Percentiles rank a stretch among this genome's conserved stretches.
These are phyloP conservation scores for Neurospora hispaniola DNA, from an alignment of 495 filamentous ascomycete genomes.

Conservation along the genomic window DNA sequence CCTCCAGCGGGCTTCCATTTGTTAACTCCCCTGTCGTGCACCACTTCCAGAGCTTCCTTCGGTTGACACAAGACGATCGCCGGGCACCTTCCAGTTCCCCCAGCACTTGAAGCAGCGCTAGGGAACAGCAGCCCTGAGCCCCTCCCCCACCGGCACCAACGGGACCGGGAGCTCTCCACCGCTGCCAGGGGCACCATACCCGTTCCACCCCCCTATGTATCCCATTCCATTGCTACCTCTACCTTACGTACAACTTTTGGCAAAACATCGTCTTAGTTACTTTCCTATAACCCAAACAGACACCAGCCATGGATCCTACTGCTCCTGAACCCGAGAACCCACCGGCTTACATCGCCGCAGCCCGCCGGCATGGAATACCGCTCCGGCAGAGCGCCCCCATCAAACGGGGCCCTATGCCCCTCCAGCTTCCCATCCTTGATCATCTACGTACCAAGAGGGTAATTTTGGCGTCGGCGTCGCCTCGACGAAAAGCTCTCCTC, in stretches of 20 bases:
- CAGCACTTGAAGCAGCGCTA: not conserved
- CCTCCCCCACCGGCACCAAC: not conserved
- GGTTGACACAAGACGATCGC: not conserved
- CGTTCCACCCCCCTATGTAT: not conserved
- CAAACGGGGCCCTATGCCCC: slow-evolving; percentile 40
- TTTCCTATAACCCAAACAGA: not conserved
- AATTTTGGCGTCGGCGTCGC: slow-evolving; percentile 81
- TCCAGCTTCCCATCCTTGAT: slow-evolving; percentile 68
- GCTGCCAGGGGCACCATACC: not conserved
- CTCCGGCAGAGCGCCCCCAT: slow-evolving; percentile 22
- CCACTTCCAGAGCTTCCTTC: not conserved
- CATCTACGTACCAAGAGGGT: slow-evolving; percentile 61
- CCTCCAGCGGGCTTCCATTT: not conserved
- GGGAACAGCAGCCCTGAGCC: not conserved
- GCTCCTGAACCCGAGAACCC: slow-evolving; percentile 27
- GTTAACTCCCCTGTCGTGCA: not conserved
- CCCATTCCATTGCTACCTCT: not conserved
- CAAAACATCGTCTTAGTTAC: not conserved
- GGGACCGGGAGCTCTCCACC: not conserved
- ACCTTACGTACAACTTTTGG: not conserved
- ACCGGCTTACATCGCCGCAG: slow-evolving; percentile 33
- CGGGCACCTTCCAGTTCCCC: not conserved
- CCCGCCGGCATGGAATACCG: slow-evolving; percentile 27
- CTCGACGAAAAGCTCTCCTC: slow-evolving; percentile 72
- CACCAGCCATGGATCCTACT: slow-evolving; percentile 20